Conservation (phyloP, 164 flowering plant species). For the Macadamia tetraphylla region DNA sequence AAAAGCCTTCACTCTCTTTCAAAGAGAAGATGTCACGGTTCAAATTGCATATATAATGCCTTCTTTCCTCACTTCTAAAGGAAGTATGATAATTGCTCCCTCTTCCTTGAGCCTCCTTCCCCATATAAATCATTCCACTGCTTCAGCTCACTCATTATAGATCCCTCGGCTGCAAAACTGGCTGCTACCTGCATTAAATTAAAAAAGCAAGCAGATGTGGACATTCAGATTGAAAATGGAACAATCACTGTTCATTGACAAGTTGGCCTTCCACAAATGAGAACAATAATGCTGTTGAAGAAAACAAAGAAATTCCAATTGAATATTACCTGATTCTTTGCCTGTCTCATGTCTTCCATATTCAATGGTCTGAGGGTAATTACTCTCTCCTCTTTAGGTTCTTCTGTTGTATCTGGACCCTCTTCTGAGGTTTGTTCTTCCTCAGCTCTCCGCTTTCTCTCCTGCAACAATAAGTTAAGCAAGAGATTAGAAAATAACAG, state of each 20-base stretch:
- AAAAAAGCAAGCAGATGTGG: neutral
- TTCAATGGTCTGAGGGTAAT: neutral
- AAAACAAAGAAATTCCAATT: neutral
- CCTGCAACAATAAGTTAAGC: neutral
- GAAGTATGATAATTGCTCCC: conserved; percentile 66
- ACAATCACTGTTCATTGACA: neutral
- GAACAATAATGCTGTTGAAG: too few species aligned
- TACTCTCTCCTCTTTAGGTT: neutral
- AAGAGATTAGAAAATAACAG: too few species aligned
- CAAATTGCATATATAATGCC: neutral
- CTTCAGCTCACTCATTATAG: conserved; percentile 59
- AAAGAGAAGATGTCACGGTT: neutral
- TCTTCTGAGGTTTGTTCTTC: neutral
- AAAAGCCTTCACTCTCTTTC: neutral
- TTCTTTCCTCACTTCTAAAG: conserved; percentile 23
- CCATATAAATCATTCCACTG: conserved; percentile 82
- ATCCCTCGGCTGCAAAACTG: conserved; percentile 65
- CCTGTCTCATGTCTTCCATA: conserved; percentile 48
- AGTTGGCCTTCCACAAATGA: too few species aligned
- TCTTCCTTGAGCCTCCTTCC: conserved; percentile 81
- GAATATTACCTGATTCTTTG: conserved; percentile 43
- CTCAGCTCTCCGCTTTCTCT: neutral
- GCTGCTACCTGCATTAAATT: conserved; percentile 53
- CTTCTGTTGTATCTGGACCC: neutral
- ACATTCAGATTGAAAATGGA: neutral